Percentiles rank a stretch among this genome's conserved stretches.
phyloP scores from a whole-genome alignment of 345 rosid species.

The Hypericum androsaemum region DNA sequence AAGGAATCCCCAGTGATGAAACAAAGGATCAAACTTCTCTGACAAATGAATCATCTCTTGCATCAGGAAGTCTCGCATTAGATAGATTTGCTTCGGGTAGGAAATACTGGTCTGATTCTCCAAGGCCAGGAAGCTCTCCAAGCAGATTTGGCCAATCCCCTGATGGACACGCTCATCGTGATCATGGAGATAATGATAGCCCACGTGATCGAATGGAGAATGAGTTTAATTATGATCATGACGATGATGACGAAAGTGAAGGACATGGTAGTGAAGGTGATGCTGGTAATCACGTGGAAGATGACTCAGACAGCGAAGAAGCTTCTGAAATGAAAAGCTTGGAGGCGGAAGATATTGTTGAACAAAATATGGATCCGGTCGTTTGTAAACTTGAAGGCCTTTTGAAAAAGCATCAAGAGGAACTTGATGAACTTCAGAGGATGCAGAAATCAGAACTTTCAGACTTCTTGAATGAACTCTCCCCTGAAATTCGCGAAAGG shows the following conservation, averaged over 20 bases:
- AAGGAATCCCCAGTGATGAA: conserved; percentile 14
- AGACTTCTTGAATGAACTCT: conserved; percentile 47
- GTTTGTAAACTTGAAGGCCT: conserved; percentile 50
- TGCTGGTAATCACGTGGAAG: conserved; percentile 6
- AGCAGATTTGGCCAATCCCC: conserved; percentile 17
- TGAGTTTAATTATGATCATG: conserved; percentile 4
- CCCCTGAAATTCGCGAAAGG: conserved; percentile 40
- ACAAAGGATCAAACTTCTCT: conserved; percentile 20
- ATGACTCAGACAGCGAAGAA: conserved; percentile 10
- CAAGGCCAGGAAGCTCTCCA: conserved; percentile 41
- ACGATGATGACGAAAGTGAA: conserved; percentile 2
- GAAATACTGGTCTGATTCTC: conserved; percentile 76
- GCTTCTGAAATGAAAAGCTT: conserved; percentile 2
- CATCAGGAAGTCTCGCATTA: conserved; percentile 34
- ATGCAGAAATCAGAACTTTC: conserved; percentile 44
- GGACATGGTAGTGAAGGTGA: conserved; percentile 10
- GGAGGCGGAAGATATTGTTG: conserved; percentile 3
- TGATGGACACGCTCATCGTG: conserved; percentile 13
- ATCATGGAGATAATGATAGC: conserved; percentile 12
- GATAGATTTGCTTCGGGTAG: conserved; percentile 84
- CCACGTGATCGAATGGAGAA: conserved; percentile 13
- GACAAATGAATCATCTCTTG: conserved; percentile 16
- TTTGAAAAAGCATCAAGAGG: conserved; percentile 53
- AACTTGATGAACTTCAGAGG: conserved; percentile 52
- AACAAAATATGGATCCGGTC: conserved; percentile 23